Percentiles rank a stretch among this genome's conserved stretches.
These are phyloP conservation scores for Calendula officinalis DNA, from an alignment of 129 eudicot species.

Conservation along the genomic window DNA sequence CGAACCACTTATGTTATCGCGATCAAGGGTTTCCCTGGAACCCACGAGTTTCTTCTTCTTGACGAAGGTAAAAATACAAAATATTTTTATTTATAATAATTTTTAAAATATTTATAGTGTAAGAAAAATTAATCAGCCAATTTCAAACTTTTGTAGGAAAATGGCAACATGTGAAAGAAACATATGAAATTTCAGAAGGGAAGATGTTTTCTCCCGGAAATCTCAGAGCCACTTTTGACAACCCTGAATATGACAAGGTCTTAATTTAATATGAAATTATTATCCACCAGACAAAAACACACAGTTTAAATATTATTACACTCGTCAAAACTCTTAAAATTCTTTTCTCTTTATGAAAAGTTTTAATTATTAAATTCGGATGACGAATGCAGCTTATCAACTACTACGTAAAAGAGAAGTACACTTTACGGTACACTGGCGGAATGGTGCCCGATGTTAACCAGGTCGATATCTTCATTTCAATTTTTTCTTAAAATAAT, in stretches of 20 bases:
- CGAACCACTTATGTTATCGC: conserved; percentile 95
- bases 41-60: conserved; percentile 97
- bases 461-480: conserved; percentile 57
- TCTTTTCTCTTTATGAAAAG: neutral
- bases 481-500: neutral
- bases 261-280: neutral
- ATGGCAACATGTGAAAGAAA: conserved; percentile 99
- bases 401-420: conserved; percentile 86
- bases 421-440: conserved; percentile 97
- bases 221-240: conserved; percentile 92
- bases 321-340: conserved; percentile 11
- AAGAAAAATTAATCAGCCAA: neutral
- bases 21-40: conserved; percentile 75
- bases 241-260: conserved; percentile 84
- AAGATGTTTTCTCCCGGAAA: conserved; percentile 99
- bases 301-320: neutral
- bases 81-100: neutral
- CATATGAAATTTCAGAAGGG: conserved; percentile 92
- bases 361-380: neutral
- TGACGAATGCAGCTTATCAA: conserved; percentile 57
- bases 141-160: conserved; percentile 46
- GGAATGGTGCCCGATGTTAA: conserved; percentile 99
- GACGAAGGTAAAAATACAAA: conserved; percentile 68
- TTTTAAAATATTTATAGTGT: neutral
- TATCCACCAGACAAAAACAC: too few relatives aligned